phyloP scores from a whole-genome alignment of 1,139 yeast genomes.

The Nematodospora anomalae region DNA sequence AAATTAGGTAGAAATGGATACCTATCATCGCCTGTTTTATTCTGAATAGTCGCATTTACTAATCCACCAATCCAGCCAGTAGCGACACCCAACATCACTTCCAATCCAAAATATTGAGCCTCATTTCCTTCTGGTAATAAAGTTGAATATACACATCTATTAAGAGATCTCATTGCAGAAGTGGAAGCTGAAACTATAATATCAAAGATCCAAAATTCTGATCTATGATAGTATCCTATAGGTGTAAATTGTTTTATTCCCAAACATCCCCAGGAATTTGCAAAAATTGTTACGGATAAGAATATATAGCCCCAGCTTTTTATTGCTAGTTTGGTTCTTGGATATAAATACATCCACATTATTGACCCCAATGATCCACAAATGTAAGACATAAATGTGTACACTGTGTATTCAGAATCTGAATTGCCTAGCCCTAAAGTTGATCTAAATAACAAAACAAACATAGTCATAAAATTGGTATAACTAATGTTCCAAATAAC shows the following conservation, averaged over 20 bases:
- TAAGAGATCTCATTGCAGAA: conserved; percentile 39
- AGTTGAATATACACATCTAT: conserved; percentile 40
- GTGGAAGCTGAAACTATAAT: conserved; percentile 36
- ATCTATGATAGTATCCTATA: conserved; percentile 43
- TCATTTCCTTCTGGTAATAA: conserved; percentile 45
- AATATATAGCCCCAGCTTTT: conserved; percentile 40
- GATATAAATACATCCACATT: conserved; percentile 40
- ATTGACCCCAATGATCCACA: conserved; percentile 38
- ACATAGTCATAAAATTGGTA: conserved; percentile 38
- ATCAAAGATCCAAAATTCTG: conserved; percentile 49
- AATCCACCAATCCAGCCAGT: conserved; percentile 47
- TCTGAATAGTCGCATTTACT: conserved; percentile 44
- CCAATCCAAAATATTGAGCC: conserved; percentile 47
- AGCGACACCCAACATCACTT: conserved; percentile 43
- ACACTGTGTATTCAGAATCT: conserved; percentile 43
- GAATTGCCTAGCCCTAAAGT: conserved; percentile 42
- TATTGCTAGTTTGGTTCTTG: conserved; percentile 23
- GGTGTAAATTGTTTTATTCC: conserved; percentile 29
- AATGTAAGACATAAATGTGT: conserved; percentile 38
- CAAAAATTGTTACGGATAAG: conserved; percentile 28
- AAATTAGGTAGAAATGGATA: conserved; percentile 43
- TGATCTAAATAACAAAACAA: conserved; percentile 40
- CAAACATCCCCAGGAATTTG: conserved; percentile 46
- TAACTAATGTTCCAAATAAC: conserved; percentile 46
- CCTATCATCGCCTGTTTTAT: conserved; percentile 38